Evolutionary conservation across 2,329 filamentous ascomycete species (phyloP), one percentile per base, ranked within the genome.

Genomic region (Aspergillus sp.): DNA sequence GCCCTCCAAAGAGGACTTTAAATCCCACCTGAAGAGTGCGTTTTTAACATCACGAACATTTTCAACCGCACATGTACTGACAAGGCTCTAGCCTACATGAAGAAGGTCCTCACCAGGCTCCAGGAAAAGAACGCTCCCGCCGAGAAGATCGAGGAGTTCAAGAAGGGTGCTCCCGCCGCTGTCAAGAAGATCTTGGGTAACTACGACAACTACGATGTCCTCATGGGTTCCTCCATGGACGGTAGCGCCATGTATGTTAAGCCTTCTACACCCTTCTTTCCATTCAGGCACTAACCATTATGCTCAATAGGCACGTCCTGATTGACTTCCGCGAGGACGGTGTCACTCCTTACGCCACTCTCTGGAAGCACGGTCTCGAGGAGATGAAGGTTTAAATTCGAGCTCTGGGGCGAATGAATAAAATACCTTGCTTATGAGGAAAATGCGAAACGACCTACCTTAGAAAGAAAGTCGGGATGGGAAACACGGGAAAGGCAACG

Each of bases 291-390:
- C 33, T 28, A 43, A 42, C 19, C 10, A 29, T 48, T 43, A 28
- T 19, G 19, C 19, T 19, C 19, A 19, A 19, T 54, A 90, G 86
- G 82, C 78, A 95, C 62, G 78, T 90, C 57, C 86, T 96, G 58
- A 85, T 96, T 68, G 94, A 96, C 81, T 98, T 95, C 82, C 91
- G 93, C 63, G 90, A 95, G 71, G 93, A 97, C 63, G 93, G 93
- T 70, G 71, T 85, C 59, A 97, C 91, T 47, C 93, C 93, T 51
- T 98, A 80, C 68, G 78, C 94, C 62, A 86, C 82, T 58, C 75
- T 94, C 76, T 97, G 90, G 91, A 96, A 97, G 82, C 86, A 96
- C 75, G 93, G 91, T 66, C 73, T 97, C 56, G 77, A 75, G 60
- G 84, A 85, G 76, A 82, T 82, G 78, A 97, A 98, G 87, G 89